Evolutionary conservation across 805 yeast species (phyloP).

Genomic region (Yarrowia sp.): DNA sequence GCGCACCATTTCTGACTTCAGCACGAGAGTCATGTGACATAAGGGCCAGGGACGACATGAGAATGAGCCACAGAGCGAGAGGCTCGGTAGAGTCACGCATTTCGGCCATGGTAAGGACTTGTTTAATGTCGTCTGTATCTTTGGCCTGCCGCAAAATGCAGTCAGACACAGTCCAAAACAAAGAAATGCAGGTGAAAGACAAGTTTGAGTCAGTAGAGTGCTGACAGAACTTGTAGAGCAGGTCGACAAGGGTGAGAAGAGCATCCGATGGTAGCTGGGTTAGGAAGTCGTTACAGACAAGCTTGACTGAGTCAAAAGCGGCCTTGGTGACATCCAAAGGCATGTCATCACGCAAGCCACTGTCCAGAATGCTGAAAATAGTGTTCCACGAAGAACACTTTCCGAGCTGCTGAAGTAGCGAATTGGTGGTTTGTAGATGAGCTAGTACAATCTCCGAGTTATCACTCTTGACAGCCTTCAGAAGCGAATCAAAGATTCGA

Average conservation of each 20-base stretch:
- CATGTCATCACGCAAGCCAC: constrained; percentile 22
- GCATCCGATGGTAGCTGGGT: constrained; percentile 65
- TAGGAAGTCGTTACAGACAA: constrained; percentile 81
- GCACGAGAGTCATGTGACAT: constrained; percentile 63
- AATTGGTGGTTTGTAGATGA: neutral
- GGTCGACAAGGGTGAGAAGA: constrained; percentile 62
- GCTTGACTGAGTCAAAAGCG: constrained; percentile 77
- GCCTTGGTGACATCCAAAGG: constrained; percentile 53
- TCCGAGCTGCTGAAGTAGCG: constrained; percentile 52
- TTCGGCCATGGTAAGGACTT: constrained; percentile 21
- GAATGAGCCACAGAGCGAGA: constrained; percentile 56
- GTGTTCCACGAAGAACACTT: constrained; percentile 68
- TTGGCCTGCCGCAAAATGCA: constrained; percentile 41
- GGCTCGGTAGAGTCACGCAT: constrained; percentile 29
- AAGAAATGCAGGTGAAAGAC: constrained; percentile 85
- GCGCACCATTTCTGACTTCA: constrained; percentile 85
- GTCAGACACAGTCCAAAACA: constrained; percentile 90
- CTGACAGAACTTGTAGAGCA: constrained; percentile 64
- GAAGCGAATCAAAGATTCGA: constrained; percentile 1
- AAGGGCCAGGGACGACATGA: constrained; percentile 58
- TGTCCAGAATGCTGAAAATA: constrained; percentile 54
- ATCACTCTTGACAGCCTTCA: constrained; percentile 2
- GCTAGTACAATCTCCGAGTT: constrained; percentile 12
- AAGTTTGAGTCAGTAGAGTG: constrained; percentile 77
- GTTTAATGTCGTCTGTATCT: constrained; percentile 32